phyloP scores from a whole-genome alignment of 2,329 filamentous ascomycete genomes.

The Cercospora sp. region DNA sequence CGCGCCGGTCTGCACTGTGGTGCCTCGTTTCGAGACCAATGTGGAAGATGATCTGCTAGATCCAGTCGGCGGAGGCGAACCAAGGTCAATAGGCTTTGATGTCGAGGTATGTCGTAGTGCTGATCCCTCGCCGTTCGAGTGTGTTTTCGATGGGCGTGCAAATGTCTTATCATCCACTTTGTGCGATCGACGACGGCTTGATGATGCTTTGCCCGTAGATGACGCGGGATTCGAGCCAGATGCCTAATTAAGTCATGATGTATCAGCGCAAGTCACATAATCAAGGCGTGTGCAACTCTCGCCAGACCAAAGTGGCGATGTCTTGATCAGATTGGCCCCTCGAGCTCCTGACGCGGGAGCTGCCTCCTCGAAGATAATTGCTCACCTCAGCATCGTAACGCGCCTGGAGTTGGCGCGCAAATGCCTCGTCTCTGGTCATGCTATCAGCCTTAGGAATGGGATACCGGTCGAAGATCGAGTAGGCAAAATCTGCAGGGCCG shows the following conservation, averaged over 20 bases:
- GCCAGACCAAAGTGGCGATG: not conserved
- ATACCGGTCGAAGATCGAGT: not conserved
- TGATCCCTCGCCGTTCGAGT: not conserved
- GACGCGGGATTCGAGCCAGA: not conserved
- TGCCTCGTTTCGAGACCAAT: not conserved
- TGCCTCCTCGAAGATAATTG: not conserved
- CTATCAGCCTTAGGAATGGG: not conserved
- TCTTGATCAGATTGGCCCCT: not conserved
- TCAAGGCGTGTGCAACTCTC: not conserved
- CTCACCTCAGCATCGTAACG: slow-evolving; percentile 10
- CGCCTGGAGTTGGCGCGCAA: slow-evolving; percentile 15
- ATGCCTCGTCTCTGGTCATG: slow-evolving; percentile 13
- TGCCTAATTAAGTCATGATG: not conserved
- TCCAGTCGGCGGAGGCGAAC: not conserved
- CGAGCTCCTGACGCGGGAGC: not conserved
- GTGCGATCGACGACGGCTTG: not conserved
- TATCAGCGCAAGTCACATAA: not conserved
- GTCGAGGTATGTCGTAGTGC: not conserved
- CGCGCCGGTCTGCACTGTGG: not conserved
- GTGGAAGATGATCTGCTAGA: not conserved
- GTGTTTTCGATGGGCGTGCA: not conserved
- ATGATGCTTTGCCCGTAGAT: not conserved
- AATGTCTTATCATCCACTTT: not conserved
- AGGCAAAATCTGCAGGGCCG: not conserved
- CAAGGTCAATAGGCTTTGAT: not conserved